Evolutionary conservation across 1,139 yeast species (phyloP).

Genomic region (Saccharomyces hybrid): DNA sequence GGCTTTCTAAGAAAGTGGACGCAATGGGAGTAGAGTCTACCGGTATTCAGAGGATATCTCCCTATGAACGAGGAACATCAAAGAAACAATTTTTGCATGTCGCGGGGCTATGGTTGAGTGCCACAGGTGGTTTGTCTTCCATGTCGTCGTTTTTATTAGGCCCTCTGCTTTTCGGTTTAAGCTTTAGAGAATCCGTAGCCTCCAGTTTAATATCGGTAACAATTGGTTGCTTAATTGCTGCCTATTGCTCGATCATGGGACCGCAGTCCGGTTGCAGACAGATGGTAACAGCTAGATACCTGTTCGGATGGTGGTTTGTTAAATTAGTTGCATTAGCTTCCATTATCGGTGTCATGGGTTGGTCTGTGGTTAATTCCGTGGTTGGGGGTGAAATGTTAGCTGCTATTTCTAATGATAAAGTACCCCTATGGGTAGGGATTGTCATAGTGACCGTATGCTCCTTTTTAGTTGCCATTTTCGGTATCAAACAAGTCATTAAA

Average conservation of each 20-base stretch:
- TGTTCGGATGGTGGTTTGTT: slow-evolving; percentile 81
- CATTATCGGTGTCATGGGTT: slow-evolving; percentile 72
- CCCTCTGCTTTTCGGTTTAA: slow-evolving; percentile 59
- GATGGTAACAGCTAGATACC: slow-evolving; percentile 71
- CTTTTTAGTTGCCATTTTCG: slow-evolving; percentile 62
- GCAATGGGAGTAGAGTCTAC: slow-evolving; percentile 62
- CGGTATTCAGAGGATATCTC: slow-evolving; percentile 72
- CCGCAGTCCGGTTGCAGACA: slow-evolving; percentile 83
- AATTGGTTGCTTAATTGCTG: slow-evolving; percentile 68
- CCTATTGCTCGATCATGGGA: slow-evolving; percentile 77
- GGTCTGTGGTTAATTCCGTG: slow-evolving; percentile 79
- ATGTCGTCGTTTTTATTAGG: slow-evolving; percentile 77
- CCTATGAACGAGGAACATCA: slow-evolving; percentile 57
- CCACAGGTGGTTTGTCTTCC: slow-evolving; percentile 77
- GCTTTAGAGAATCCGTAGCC: slow-evolving; percentile 53
- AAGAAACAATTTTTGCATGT: slow-evolving; percentile 51
- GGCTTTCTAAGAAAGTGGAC: slow-evolving; percentile 36
- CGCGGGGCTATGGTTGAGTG: slow-evolving; percentile 74
- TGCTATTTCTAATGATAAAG: slow-evolving; percentile 51
- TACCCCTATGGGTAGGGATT: slow-evolving; percentile 69
- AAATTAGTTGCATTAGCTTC: slow-evolving; percentile 62
- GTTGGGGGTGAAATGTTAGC: slow-evolving; percentile 78
- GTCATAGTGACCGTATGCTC: slow-evolving; percentile 59
- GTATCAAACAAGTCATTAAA: slow-evolving; percentile 59
- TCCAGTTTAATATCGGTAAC: slow-evolving; percentile 56